Evolutionary conservation across 139 green algal species (phyloP), one percentile per base, ranked within the genome.

Genomic region (Chlorella sp.): DNA sequence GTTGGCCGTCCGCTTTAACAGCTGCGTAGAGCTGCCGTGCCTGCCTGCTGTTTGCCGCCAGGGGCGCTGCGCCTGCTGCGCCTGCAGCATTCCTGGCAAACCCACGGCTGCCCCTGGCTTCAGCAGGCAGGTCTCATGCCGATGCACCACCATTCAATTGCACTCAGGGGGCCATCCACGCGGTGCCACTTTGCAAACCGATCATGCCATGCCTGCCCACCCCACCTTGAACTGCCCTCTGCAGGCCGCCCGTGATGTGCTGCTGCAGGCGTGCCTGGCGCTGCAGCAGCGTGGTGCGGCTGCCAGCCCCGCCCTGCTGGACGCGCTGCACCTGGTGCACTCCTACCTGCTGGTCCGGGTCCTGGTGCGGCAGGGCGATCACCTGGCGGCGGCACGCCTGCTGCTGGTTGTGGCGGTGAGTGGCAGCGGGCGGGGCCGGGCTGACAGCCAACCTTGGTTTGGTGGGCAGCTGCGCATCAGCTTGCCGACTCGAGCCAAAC

Each of bases 271-370:
- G 24, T 89, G 90, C 44, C 83, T 83, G 56, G 90, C 94, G 86
- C 90, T 96, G 79, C 77, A 90, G 56, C 51, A 46, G 34, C 86
- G 92, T 34, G 73, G 86, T 26, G 86, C 80, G 28, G 62, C 81
- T 32, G 46, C 83, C 43, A 89, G 92, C 11, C 85, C 54, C 0
- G 88, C 94, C 75, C 92, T 97, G 38, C 87, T 86, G 65, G 64
- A 54, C 28, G 58, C 83, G 26, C 91, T 97, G 20, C 87, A 87
- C 70, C 73, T 92, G 51, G 70, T 94, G 79, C 93, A 97, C 90
- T 89, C 67, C 48, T 97, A 97, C 86, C 90, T 95, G 40, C 90
- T 97, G 76, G 94, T 97, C 62, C 94, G 95, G 86, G 88, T 68
- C n/a, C 90, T 96, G 38, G 93, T 95, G 58, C 86, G 87, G 28